Evolutionary conservation across 2,329 filamentous ascomycete genomes (phyloP).

Genomic region (Apiospora pterosperma): DNA sequence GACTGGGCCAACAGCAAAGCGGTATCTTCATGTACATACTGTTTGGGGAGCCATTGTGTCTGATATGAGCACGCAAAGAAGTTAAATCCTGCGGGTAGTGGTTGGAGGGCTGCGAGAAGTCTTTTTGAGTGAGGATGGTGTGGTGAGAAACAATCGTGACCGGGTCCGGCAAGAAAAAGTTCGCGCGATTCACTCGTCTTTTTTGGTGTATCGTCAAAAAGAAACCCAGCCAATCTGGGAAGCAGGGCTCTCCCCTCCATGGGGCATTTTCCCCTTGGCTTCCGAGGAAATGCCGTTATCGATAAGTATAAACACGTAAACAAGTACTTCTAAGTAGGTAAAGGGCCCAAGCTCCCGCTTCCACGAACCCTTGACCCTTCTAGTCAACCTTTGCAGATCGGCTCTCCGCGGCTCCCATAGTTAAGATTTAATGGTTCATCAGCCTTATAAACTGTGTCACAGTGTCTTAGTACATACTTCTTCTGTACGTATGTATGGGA

Average conservation of each 20-base stretch:
- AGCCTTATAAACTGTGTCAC: no score
- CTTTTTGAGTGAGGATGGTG: conserved; percentile 6
- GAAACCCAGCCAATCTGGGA: conserved; percentile 13
- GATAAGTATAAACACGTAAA: no score
- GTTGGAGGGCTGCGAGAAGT: conserved; percentile 19
- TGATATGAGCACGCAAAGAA: conserved; percentile 66
- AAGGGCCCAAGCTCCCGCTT: neutral
- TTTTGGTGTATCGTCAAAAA: conserved; percentile 30
- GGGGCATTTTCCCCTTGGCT: neutral
- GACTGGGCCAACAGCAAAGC: conserved; percentile 91
- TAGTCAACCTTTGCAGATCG: no score
- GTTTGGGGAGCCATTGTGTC: conserved; percentile 78
- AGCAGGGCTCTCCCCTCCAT: conserved; percentile 1
- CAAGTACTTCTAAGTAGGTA: no score
- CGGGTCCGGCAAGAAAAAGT: conserved; percentile 12
- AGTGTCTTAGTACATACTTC: no score
- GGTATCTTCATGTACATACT: conserved; percentile 74
- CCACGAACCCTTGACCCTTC: no score
- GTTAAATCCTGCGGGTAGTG: conserved; percentile 42
- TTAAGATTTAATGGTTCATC: no score
- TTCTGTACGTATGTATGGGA: no score
- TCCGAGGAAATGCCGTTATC: neutral
- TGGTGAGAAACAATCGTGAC: neutral
- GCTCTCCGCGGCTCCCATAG: no score
- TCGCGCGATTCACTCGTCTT: conserved; percentile 17